Evolutionary conservation across 139 green algal species (phyloP).

Genomic region (Chlorella sp.): DNA sequence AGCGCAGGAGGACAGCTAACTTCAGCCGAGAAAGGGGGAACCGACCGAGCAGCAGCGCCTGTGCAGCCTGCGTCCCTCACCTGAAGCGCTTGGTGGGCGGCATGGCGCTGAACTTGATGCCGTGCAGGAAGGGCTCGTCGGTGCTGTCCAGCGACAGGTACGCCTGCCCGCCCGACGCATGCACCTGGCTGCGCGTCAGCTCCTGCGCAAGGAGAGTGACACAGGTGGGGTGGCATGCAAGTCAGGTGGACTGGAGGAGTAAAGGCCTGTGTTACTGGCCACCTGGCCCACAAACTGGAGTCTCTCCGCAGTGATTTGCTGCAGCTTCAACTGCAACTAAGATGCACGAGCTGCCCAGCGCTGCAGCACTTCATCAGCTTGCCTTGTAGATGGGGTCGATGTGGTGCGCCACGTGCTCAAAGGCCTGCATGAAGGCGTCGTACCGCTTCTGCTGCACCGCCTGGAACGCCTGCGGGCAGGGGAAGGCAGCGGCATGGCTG

Average conservation of each 20-base stretch:
- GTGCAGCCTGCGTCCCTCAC: neutral
- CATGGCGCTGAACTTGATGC: slow-evolving; percentile 97
- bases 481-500: too few relatives aligned
- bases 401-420: slow-evolving; percentile 78
- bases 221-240: neutral
- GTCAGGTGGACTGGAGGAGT: too few relatives aligned
- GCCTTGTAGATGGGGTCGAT: slow-evolving; percentile 98
- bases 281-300: too few relatives aligned
- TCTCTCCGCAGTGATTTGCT: too few relatives aligned
- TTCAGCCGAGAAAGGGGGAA: too few relatives aligned
- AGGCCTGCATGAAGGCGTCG: slow-evolving; percentile 87
- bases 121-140: slow-evolving; percentile 89
- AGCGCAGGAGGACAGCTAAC: too few relatives aligned
- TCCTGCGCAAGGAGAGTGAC: slow-evolving; percentile 37
- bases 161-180: slow-evolving; percentile 84
- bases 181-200: slow-evolving; percentile 74
- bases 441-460: slow-evolving; percentile 71
- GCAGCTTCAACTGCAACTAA: too few relatives aligned
- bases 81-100: slow-evolving; percentile 96
- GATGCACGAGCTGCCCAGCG: too few relatives aligned
- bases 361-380: neutral
- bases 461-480: slow-evolving; percentile 72
- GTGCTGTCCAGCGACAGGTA: slow-evolving; percentile 89
- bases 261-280: too few relatives aligned
- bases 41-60: neutral